Evolutionary conservation across 2,329 filamentous ascomycete species (phyloP).

Genomic region (Arthrobotrys musiformis): DNA sequence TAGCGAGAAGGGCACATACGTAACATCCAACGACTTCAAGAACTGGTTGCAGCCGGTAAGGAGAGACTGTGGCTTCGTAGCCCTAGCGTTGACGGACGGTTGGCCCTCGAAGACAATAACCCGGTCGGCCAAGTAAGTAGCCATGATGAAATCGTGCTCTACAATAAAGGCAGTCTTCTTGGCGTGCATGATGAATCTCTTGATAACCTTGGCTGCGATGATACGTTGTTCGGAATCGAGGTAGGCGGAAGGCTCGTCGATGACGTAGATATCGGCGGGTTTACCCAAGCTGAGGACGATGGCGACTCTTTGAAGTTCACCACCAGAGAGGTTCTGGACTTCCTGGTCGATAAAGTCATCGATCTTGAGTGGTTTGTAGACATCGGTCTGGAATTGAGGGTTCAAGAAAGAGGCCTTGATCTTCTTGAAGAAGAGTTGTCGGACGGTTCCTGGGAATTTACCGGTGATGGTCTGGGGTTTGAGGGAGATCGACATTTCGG

Average conservation of each 20-base stretch:
- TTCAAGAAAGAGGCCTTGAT: conserved; percentile 97
- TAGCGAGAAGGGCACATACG: conserved; percentile 62
- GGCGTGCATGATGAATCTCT: conserved; percentile 99
- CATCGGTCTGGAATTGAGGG: conserved; percentile 98
- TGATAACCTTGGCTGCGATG: conserved; percentile 95
- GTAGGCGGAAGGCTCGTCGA: conserved; percentile 97
- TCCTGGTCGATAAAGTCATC: conserved; percentile 99
- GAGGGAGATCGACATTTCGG: conserved; percentile 97
- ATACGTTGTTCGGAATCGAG: conserved; percentile 99
- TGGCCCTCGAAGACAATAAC: conserved; percentile 98
- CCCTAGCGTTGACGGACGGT: conserved; percentile 86
- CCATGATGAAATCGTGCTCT: conserved; percentile 99
- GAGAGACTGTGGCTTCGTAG: conserved; percentile 89
- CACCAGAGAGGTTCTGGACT: conserved; percentile 97
- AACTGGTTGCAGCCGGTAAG: conserved; percentile 96
- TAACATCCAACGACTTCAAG: conserved; percentile 95
- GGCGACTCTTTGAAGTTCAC: conserved; percentile 98
- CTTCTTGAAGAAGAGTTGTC: conserved; percentile 99
- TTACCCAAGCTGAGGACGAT: conserved; percentile 96
- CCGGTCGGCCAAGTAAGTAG: conserved; percentile 82
- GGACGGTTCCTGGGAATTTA: conserved; percentile 96
- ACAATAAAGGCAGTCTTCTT: conserved; percentile 99
- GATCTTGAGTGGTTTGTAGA: conserved; percentile 98
- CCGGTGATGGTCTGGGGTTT: conserved; percentile 99
- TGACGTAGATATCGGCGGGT: conserved; percentile 97